Evolutionary conservation across 805 yeast genomes (phyloP).

Genomic region (Lachancea nothofagi): DNA sequence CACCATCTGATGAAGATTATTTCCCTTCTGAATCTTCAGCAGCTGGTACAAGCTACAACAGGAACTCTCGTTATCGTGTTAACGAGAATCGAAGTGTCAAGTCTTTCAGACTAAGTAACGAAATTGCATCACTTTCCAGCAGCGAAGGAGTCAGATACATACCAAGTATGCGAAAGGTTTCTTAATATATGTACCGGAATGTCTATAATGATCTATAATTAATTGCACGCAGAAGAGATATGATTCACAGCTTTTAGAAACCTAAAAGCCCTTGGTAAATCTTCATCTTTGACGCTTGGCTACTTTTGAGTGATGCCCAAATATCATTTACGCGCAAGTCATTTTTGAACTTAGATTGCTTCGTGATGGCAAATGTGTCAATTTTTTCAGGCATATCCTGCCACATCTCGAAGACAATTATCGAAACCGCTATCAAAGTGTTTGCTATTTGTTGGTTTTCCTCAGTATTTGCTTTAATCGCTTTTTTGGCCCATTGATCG

Average conservation of each 20-base stretch:
- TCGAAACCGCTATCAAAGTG: constrained; percentile 38
- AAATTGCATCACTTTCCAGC: background rate
- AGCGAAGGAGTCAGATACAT: background rate
- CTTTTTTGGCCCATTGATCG: constrained; percentile 46
- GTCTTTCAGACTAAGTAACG: background rate
- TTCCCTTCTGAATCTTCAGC: constrained; percentile 9
- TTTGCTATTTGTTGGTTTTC: constrained; percentile 42
- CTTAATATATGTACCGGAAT: background rate
- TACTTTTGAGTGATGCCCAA: constrained; percentile 17
- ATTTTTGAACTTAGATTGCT: constrained; percentile 31
- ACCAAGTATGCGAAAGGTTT: background rate
- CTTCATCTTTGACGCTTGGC: constrained; percentile 12
- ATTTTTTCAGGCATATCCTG: constrained; percentile 24
- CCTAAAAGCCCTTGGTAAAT: constrained; percentile 14
- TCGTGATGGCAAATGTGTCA: constrained; percentile 32
- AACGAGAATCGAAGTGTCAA: background rate
- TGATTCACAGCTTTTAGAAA: constrained; percentile 4
- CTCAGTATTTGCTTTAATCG: constrained; percentile 42
- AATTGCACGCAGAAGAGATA: background rate
- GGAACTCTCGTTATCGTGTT: background rate
- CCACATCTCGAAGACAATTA: constrained; percentile 33
- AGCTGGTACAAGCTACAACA: background rate
- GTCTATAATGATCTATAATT: constrained; percentile 1
- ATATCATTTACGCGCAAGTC: constrained; percentile 21
- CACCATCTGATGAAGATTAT: constrained; percentile 7